Base-by-base conservation (phyloP, 2,329 filamentous ascomycete species). In the Penicillium sp. region DNA sequence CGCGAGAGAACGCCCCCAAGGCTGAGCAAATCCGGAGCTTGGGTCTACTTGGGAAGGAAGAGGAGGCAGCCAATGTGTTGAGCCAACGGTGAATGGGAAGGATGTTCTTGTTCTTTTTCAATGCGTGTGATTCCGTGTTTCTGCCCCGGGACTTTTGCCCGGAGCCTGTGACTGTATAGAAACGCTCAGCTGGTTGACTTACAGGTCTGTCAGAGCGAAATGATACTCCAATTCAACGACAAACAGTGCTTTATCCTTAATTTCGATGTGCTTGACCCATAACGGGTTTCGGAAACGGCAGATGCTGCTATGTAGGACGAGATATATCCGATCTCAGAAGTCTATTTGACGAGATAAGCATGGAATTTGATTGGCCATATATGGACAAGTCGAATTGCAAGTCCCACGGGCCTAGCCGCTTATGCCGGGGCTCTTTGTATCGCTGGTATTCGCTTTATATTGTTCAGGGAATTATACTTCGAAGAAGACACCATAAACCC, bases 21-120 rank as follows among this genome's bases (percentile, higher is more conserved):
- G 89, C 89, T 5, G 90, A 89, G 57, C 86, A 94, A 80, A 95
- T 97, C 81, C 83, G 91, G 75, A 91, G 88, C 73, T 75, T 97
- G 60, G 93, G 93, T 42, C 76, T 97, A 63, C 70, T 97, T 67
- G 87, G 88, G 69, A 91, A 91, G 75, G 88, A 94, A 64, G 89
- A 95, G 66, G 89, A 94, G 66, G 84, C 87, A 53, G 84, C 87
- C 71, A 82, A 83, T 70, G 81, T 80, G 43, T 58, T 81, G 61
- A 70, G 60, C 40, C 63, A 67, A 58, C 60, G 57, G 52, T 69
- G 56, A 64, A 54, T 36, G 42, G 57, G 50, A 47, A 53, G 48
- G 41, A 54, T 55, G 47, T 65, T 64, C 52, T 64, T 69, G 59
- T 65, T 59, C 60, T 59, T 61, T 60, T 59, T 62, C 49, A 50